Evolutionary conservation across 495 filamentous ascomycete species (phyloP), one percentile per base, ranked within the genome.

Genomic region (Aspergillus kassunensis): DNA sequence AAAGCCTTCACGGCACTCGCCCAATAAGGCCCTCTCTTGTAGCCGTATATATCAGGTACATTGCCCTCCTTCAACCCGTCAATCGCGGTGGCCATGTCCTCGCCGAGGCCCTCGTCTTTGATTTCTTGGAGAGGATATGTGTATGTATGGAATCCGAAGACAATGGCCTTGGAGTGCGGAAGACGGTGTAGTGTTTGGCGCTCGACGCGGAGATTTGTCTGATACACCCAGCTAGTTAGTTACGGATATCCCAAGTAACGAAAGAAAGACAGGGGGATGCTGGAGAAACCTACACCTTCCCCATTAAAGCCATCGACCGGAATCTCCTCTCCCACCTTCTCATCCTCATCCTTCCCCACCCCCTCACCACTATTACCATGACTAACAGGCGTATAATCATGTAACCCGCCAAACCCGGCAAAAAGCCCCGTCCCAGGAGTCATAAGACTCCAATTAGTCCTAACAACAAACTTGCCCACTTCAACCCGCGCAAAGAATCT

Each of bases 131-230:
- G 57, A 3, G 83, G 77, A 61, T 90, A 91, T 31, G 84, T 62
- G 66, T 91, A 93, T 9, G 87, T 93, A 68, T 92, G 89, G 65
- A 93, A 86, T 25, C 74, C 80, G 64, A 95, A 92, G 1, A 92
- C 71, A 8, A 92, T 57, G 1, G 87, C 88, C 21, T 73, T 69
- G 0, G 81, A 84, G 49, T 67, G 58, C 0, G 88, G 86, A 21
- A 93, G 65, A 6, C 90, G 80, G 68, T 87, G 87, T 39, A 95
- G 64, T 0, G 85, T 87, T 65, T 95, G 90, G 11, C 87, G 70
- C 66, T 96, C 90, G 50, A 82, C 85, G 1, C 90, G 75, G 18
- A 92, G 63, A 44, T 71, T 54, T 0, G 79, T 78, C 69, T 87
- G 44, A 25, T 35, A 11, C 15, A 52, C 47, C 16, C n/a, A 35